Conservation (phyloP, 495 filamentous ascomycete genomes). For the Neurospora sp. region DNA sequence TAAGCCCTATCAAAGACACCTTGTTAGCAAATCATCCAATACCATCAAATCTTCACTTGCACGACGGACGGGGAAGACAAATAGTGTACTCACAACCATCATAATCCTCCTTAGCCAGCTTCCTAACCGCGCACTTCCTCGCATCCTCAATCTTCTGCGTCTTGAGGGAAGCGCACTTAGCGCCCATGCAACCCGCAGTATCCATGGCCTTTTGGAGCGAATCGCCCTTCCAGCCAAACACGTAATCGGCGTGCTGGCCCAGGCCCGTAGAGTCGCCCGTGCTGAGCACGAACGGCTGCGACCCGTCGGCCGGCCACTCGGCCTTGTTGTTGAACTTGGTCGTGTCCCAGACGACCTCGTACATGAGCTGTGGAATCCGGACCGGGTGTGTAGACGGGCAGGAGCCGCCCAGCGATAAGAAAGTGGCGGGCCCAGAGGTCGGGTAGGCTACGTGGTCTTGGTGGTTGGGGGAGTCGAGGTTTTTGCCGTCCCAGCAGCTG, state of each 20-base stretch:
- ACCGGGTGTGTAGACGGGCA: conserved; percentile 41
- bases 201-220: conserved; percentile 40
- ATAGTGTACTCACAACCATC: conserved; percentile 31
- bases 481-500: conserved; percentile 46
- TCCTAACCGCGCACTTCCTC: conserved; percentile 26
- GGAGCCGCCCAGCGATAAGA: conserved; percentile 30
- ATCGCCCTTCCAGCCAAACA: conserved; percentile 41
- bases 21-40: background rate
- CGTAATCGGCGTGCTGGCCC: conserved; percentile 41
- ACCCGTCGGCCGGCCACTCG: conserved; percentile 36
- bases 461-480: conserved; percentile 45
- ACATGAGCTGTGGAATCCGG: conserved; percentile 40
- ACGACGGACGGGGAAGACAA: background rate
- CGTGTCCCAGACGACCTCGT: conserved; percentile 43
- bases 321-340: conserved; percentile 35
- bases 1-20: conserved; percentile 8
- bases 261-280: conserved; percentile 35
- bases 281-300: conserved; percentile 38
- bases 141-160: conserved; percentile 27
- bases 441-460: conserved; percentile 40
- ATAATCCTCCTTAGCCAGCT: conserved; percentile 29
- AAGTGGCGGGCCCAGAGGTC: conserved; percentile 32
- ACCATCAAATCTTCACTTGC: background rate
- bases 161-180: conserved; percentile 24
- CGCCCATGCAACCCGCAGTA: conserved; percentile 32